Evolutionary conservation across 495 filamentous ascomycete species (phyloP).

Genomic region (Tuber brumale): DNA sequence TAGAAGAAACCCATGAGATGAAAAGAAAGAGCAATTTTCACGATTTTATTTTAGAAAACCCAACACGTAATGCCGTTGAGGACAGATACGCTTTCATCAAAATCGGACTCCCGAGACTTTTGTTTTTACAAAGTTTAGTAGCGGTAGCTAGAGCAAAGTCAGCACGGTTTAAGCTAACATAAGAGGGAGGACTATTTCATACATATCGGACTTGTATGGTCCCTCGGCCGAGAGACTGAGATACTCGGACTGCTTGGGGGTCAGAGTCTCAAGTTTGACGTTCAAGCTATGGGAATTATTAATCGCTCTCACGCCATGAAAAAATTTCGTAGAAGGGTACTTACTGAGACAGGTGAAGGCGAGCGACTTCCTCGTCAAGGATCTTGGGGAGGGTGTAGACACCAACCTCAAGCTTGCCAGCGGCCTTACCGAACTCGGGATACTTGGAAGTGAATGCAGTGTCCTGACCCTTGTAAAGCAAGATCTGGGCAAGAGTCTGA

Average conservation of each 20-base stretch:
- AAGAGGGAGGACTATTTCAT: slow-evolving; percentile 37
- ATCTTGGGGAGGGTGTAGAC: slow-evolving; percentile 99
- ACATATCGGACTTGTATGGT: slow-evolving; percentile 88
- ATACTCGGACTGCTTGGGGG: slow-evolving; percentile 85
- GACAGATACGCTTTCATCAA: slow-evolving; percentile 42
- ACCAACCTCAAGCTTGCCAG: slow-evolving; percentile 76
- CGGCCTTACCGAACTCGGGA: slow-evolving; percentile 83
- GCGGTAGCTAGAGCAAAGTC: slow-evolving; percentile 49
- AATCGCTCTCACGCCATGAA: neutral
- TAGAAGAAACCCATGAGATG: slow-evolving; percentile 30
- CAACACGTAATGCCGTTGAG: slow-evolving; percentile 46
- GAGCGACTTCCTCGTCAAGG: slow-evolving; percentile 94
- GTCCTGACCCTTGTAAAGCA: slow-evolving; percentile 91
- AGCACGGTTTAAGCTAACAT: slow-evolving; percentile 29
- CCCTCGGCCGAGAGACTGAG: slow-evolving; percentile 74
- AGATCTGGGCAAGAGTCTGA: slow-evolving; percentile 98
- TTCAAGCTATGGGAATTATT: slow-evolving; percentile 51
- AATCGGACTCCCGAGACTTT: slow-evolving; percentile 9
- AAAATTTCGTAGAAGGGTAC: slow-evolving; percentile 31
- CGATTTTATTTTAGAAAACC: slow-evolving; percentile 28
- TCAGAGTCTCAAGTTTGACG: slow-evolving; percentile 81
- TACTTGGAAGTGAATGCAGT: slow-evolving; percentile 84
- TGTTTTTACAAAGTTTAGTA: slow-evolving; percentile 48
- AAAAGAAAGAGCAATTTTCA: slow-evolving; percentile 12
- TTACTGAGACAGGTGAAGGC: slow-evolving; percentile 75